Evolutionary conservation across 192 early-diverging fungal species (phyloP).

Genomic region (Piromyces finnis): DNA sequence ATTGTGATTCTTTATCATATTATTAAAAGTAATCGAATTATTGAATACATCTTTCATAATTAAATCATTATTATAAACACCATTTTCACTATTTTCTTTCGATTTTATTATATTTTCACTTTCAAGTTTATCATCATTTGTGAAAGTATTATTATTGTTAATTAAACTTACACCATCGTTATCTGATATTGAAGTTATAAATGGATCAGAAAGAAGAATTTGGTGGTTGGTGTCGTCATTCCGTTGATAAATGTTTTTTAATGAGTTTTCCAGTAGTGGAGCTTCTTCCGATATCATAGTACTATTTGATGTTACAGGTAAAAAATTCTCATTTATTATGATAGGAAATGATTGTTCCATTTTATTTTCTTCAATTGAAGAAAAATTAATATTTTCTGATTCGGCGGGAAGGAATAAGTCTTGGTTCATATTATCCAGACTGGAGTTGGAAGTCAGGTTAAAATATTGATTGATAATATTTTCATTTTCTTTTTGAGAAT

Average conservation of each 20-base stretch:
- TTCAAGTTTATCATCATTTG: background rate
- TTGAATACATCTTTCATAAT: background rate
- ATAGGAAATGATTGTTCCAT: too few species aligned
- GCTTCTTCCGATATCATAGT: too few species aligned
- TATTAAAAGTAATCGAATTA: background rate
- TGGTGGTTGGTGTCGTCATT: background rate
- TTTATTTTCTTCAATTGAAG: too few species aligned
- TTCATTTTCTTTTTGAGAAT: background rate
- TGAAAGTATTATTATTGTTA: too few species aligned
- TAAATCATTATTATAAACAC: background rate
- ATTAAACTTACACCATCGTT: background rate
- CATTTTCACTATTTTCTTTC: background rate
- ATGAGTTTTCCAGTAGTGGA: background rate
- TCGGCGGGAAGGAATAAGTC: too few species aligned
- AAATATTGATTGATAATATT: background rate
- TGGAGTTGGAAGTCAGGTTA: background rate
- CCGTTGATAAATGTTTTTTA: background rate
- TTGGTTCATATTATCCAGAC: background rate
- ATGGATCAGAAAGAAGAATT: background rate
- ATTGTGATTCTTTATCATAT: background rate
- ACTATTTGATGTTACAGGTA: background rate
- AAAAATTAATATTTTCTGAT: too few species aligned
- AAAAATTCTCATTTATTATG: background rate
- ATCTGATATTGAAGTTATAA: background rate
- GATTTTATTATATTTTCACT: too few species aligned